Evolutionary conservation across 2,329 filamentous ascomycete species (phyloP).

Genomic region (Xylariaceae sp.): DNA sequence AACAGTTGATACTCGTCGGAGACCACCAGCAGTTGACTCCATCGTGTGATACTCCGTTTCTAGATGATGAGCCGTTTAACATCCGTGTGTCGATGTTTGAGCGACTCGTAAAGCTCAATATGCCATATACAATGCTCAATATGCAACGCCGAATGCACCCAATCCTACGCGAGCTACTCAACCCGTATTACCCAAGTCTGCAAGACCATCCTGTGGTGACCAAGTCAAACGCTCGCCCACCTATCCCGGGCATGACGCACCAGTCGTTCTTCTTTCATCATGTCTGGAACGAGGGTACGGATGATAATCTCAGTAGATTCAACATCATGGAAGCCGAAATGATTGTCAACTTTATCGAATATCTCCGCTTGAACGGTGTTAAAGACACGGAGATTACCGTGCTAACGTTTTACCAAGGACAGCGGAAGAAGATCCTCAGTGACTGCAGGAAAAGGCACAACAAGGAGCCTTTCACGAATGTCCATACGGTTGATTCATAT

Average conservation of each 20-base stretch:
- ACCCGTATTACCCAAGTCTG: constrained; percentile 43
- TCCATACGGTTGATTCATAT: constrained; percentile 81
- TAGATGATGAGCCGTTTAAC: constrained; percentile 57
- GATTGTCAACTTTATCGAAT: constrained; percentile 65
- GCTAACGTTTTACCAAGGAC: constrained; percentile 83
- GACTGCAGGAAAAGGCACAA: constrained; percentile 36
- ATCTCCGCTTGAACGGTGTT: constrained; percentile 66
- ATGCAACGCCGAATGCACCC: constrained; percentile 60
- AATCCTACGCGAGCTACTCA: constrained; percentile 40
- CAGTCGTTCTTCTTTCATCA: constrained; percentile 47
- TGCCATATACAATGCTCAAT: constrained; percentile 60
- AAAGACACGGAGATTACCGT: constrained; percentile 62
- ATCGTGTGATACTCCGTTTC: constrained; percentile 56
- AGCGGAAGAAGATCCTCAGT: constrained; percentile 60
- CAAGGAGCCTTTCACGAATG: constrained; percentile 43
- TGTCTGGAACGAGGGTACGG: constrained; percentile 57
- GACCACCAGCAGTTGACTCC: constrained; percentile 77
- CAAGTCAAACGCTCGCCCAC: constrained; percentile 31
- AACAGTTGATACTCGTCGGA: constrained; percentile 58
- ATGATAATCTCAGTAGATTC: constrained; percentile 59
- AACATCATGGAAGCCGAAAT: constrained; percentile 72
- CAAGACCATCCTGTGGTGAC: constrained; percentile 41
- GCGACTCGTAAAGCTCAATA: constrained; percentile 60
- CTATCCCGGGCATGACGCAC: constrained; percentile 43
- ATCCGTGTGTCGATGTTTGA: constrained; percentile 76